These are phyloP conservation scores for Ophiostoma perfectum DNA, from an alignment of 2,329 filamentous ascomycete species.

Conservation along the genomic window DNA sequence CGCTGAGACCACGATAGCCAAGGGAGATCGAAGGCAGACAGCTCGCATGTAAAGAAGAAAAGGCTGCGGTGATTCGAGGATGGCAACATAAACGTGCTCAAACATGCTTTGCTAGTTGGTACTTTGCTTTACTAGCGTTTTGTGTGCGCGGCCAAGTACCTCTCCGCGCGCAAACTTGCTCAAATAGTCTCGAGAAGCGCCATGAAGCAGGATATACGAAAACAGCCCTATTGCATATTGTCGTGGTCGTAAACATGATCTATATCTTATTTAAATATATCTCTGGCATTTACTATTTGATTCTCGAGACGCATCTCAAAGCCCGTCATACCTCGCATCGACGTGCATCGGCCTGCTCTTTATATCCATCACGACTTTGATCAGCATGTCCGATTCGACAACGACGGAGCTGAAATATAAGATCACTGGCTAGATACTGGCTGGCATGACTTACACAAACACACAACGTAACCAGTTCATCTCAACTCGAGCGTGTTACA, in stretches of 20 bases:
- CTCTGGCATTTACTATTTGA: not conserved
- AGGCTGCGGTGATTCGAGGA: not conserved
- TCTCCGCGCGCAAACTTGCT: constrained; percentile 25
- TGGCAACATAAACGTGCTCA: constrained; percentile 2
- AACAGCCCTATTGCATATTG: not conserved
- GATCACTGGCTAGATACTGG: too few species aligned
- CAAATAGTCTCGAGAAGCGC: constrained; percentile 22
- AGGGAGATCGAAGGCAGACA: not conserved
- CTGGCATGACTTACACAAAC: not conserved
- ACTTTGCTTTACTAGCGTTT: constrained; percentile 12
- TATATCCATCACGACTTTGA: not conserved
- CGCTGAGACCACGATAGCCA: not conserved
- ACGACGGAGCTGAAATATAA: not conserved
- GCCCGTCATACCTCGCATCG: not conserved
- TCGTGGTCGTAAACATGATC: not conserved
- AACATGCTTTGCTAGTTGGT: not conserved
- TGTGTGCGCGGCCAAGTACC: constrained; percentile 16
- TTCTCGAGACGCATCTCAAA: not conserved
- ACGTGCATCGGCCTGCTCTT: not conserved
- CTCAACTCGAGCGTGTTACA: not conserved
- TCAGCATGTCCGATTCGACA: not conserved
- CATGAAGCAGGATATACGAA: not conserved
- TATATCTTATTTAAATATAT: not conserved
- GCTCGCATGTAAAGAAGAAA: not conserved
- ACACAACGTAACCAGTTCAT: not conserved